phyloP scores from a whole-genome alignment of 2,329 filamentous ascomycete genomes.

The Phialophora verrucosa region DNA sequence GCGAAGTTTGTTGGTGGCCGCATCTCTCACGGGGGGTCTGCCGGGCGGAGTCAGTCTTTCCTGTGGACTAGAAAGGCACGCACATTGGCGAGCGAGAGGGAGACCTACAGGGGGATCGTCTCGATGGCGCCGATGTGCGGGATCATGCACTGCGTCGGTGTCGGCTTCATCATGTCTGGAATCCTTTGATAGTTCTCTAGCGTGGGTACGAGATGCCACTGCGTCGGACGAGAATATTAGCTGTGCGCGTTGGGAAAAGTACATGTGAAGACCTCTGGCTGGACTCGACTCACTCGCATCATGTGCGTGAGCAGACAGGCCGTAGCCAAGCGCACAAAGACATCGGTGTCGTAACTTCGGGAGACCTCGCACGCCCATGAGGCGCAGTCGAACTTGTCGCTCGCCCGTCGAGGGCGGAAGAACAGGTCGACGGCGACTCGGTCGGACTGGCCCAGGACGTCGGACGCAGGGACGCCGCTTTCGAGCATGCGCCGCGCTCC shows the following conservation, averaged over 20 bases:
- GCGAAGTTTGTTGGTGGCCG: constrained; percentile 28
- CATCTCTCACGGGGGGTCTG: constrained; percentile 31
- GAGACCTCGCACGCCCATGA: constrained; percentile 35
- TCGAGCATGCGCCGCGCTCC: constrained; percentile 32
- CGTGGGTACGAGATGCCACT: constrained; percentile 34
- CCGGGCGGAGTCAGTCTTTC: background rate
- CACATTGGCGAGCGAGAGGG: background rate
- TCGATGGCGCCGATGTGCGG: constrained; percentile 37
- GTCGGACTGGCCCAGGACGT: constrained; percentile 24
- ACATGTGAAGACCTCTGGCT: background rate
- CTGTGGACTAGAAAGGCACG: background rate
- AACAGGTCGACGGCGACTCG: constrained; percentile 30
- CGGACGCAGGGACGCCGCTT: constrained; percentile 12
- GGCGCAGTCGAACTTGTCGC: constrained; percentile 31
- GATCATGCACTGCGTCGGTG: constrained; percentile 32
- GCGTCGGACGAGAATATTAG: background rate
- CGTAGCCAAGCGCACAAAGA: constrained; percentile 30
- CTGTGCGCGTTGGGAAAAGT: too few species aligned
- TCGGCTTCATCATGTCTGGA: constrained; percentile 37
- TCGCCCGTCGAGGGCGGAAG: constrained; percentile 26
- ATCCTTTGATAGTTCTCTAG: constrained; percentile 27
- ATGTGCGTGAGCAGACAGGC: constrained; percentile 30
- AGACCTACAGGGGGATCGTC: constrained; percentile 33
- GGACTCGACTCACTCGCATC: constrained; percentile 33
- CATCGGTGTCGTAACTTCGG: constrained; percentile 31